A percentile compares a stretch with the other conserved stretches of the same genome.
Evolutionary conservation across 257 asterid genomes (phyloP).

Genomic region (Ballota nigra): DNA sequence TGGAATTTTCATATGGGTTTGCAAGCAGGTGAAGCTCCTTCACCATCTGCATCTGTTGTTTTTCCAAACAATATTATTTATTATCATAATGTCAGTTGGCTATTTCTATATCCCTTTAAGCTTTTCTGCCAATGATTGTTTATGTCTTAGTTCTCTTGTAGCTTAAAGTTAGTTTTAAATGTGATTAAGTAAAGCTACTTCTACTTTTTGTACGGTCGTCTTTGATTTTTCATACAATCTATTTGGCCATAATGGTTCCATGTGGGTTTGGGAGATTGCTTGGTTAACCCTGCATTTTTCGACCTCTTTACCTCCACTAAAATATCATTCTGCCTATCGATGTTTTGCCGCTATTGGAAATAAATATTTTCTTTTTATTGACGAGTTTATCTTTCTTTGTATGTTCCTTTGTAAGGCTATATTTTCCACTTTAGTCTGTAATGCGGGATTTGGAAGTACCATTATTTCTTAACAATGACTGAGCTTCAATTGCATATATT

Average conservation of each 20-base stretch:
- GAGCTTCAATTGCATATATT: not conserved
- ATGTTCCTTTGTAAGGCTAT: not conserved
- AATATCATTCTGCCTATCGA: not conserved
- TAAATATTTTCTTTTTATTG: not conserved
- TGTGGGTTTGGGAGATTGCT: no score
- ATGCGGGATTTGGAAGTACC: not conserved
- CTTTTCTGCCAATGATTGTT: not conserved
- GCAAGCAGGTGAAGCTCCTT: slow-evolving; percentile 72
- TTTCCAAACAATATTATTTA: not conserved
- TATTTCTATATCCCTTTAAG: not conserved
- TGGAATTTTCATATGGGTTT: slow-evolving; percentile 87
- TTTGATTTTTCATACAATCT: not conserved
- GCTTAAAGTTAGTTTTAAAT: not conserved
- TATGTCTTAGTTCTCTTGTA: not conserved
- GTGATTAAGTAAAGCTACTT: not conserved
- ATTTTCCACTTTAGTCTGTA: not conserved
- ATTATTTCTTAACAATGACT: not conserved
- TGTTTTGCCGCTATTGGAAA: not conserved
- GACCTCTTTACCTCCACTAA: not conserved
- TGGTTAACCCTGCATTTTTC: no score
- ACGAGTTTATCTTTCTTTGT: not conserved
- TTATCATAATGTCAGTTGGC: slow-evolving; percentile 13
- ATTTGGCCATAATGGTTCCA: not conserved
- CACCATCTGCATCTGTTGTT: slow-evolving; percentile 15
- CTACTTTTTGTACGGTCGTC: not conserved